These are phyloP conservation scores for Magnaporthiopsis poae DNA, from an alignment of 2,329 filamentous ascomycete genomes.

Conservation along the genomic window DNA sequence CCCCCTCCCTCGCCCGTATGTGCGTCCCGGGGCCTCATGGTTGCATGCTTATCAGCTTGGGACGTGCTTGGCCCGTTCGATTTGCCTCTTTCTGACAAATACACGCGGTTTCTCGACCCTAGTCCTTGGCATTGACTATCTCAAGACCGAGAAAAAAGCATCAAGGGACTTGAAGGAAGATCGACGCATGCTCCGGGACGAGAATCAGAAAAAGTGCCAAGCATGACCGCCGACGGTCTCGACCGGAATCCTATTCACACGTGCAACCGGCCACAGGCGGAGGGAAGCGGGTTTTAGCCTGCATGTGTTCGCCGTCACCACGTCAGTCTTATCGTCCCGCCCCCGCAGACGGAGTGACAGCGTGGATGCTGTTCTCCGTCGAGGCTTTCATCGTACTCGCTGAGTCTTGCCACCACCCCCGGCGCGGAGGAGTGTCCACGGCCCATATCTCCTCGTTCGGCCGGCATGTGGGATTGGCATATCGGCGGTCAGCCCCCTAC, in stretches of 20 bases:
- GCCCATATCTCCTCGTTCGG: no score
- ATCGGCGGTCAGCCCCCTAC: no score
- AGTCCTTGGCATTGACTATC: not conserved
- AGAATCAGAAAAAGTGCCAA: not conserved
- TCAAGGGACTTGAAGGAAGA: not conserved
- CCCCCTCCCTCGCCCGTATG: not conserved
- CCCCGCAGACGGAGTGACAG: not conserved
- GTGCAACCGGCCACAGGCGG: not conserved
- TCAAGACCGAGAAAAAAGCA: not conserved
- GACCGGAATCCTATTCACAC: not conserved
- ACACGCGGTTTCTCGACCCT: not conserved
- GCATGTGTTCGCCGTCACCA: not conserved
- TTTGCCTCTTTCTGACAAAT: not conserved
- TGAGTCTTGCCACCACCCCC: no score
- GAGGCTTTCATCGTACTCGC: not conserved
- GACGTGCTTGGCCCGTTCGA: not conserved
- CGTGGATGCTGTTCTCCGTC: not conserved
- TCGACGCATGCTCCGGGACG: not conserved
- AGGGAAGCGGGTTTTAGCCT: no score
- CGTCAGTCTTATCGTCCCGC: not conserved
- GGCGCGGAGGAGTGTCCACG: no score
- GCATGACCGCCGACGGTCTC: not conserved
- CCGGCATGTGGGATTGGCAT: no score
- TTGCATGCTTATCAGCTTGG: not conserved
- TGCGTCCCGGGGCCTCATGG: not conserved